A percentile compares a stretch with the other conserved stretches of the same genome.
These are phyloP conservation scores for Vickermania spadyakhi DNA, from an alignment of 208 protist species.

Conservation along the genomic window DNA sequence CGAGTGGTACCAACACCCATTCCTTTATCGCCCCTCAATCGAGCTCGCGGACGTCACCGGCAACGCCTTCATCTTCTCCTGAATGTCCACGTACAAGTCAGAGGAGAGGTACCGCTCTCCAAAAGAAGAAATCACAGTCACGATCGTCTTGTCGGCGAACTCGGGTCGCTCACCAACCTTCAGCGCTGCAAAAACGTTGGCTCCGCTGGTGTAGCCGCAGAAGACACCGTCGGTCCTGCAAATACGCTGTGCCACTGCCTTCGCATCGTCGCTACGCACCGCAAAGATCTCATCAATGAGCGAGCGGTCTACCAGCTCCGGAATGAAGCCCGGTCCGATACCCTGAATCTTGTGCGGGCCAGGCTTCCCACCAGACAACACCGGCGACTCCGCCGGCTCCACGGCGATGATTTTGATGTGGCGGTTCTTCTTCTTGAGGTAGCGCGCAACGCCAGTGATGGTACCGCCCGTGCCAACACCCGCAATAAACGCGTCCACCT, in stretches of 20 bases:
- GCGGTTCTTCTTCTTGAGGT: slow-evolving; percentile 49
- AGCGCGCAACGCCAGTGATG: slow-evolving; percentile 59
- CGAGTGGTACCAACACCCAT: neutral
- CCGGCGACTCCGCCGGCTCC: slow-evolving; percentile 80
- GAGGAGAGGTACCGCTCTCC: slow-evolving; percentile 88
- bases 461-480: slow-evolving; percentile 88
- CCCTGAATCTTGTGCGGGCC: slow-evolving; percentile 89
- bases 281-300: slow-evolving; percentile 65
- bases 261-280: slow-evolving; percentile 57
- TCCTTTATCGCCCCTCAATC: slow-evolving; percentile 9
- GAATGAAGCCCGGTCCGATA: slow-evolving; percentile 87
- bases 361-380: slow-evolving; percentile 68
- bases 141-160: slow-evolving; percentile 83
- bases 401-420: slow-evolving; percentile 60
- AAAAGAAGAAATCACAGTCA: slow-evolving; percentile 83
- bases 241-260: slow-evolving; percentile 61
- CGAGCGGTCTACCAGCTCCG: slow-evolving; percentile 45
- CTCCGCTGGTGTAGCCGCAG: slow-evolving; percentile 74
- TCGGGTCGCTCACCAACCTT: slow-evolving; percentile 68
- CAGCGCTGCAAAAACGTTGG: slow-evolving; percentile 80
- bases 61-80: slow-evolving; percentile 52
- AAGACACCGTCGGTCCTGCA: slow-evolving; percentile 71
- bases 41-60: slow-evolving; percentile 60
- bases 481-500: slow-evolving; percentile 78
- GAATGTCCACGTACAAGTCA: slow-evolving; percentile 57